Evolutionary conservation across 345 rosid species (phyloP).

Genomic region (Isatis tinctoria): DNA sequence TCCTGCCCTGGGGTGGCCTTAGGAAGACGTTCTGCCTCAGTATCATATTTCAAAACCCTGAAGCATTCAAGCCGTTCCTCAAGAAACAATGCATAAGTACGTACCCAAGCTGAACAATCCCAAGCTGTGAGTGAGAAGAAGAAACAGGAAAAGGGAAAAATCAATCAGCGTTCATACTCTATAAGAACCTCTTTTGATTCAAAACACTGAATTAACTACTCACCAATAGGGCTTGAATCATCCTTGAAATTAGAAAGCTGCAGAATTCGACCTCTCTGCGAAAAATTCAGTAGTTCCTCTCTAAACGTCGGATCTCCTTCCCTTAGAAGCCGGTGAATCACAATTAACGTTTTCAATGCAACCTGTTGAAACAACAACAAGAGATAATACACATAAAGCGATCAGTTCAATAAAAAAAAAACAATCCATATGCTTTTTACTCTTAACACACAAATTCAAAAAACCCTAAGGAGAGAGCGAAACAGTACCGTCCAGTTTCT

Average conservation of each 20-base stretch:
- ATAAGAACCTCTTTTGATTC: background rate
- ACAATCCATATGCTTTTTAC: background rate
- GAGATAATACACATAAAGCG: background rate
- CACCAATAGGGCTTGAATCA: constrained; percentile 95
- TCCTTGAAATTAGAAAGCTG: constrained; percentile 96
- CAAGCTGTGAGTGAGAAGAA: constrained; percentile 59
- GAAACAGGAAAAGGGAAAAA: background rate
- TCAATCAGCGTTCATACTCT: background rate
- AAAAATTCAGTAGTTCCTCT: constrained; percentile 79
- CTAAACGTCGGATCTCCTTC: constrained; percentile 96
- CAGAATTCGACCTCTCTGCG: constrained; percentile 80
- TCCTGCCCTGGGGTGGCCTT: constrained; percentile 79
- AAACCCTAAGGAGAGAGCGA: background rate
- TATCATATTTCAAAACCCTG: constrained; percentile 81
- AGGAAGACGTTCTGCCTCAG: constrained; percentile 90
- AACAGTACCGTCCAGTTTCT: constrained; percentile 67
- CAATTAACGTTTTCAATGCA: constrained; percentile 86
- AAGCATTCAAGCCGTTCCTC: constrained; percentile 98
- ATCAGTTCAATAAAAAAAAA: background rate
- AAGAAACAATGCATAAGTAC: constrained; percentile 87
- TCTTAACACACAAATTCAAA: background rate
- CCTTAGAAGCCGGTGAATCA: constrained; percentile 79
- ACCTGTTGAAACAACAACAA: constrained; percentile 45
- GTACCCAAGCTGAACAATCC: constrained; percentile 99
- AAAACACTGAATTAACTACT: background rate